phyloP scores from a whole-genome alignment of 148 eudicot genomes.

The Amaranthus palmeri region DNA sequence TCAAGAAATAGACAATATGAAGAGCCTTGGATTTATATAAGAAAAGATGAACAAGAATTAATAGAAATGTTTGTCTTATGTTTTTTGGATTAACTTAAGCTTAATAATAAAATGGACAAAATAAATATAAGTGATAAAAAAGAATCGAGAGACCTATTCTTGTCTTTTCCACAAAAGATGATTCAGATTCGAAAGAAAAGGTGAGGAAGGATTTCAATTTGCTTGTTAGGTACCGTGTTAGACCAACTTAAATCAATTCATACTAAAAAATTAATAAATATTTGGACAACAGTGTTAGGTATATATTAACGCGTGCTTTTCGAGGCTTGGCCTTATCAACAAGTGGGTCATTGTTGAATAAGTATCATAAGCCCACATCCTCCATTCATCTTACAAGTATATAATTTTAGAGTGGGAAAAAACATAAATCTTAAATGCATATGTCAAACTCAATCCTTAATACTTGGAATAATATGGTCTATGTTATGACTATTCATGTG shows the following conservation, averaged over 20 bases:
- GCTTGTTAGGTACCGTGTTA: no score
- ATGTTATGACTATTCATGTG: background rate
- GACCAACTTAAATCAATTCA: no score
- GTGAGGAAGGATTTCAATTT: background rate
- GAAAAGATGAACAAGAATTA: no score
- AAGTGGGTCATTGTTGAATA: conserved; percentile 12
- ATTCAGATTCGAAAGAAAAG: background rate
- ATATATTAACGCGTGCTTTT: background rate
- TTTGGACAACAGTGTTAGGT: conserved; percentile 3
- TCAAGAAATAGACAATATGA: no score
- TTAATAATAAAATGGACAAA: no score
- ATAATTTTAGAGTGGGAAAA: background rate
- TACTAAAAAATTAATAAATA: conserved; percentile 3
- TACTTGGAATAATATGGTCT: conserved; percentile 5
- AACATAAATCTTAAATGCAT: conserved; percentile 1
- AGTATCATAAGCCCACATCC: background rate
- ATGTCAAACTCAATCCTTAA: conserved; percentile 11
- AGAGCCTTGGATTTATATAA: no score
- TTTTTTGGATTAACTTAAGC: no score
- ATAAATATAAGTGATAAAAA: background rate
- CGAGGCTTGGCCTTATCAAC: conserved; percentile 12
- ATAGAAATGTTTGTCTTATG: no score
- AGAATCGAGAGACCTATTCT: background rate
- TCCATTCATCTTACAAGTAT: background rate
- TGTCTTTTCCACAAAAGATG: background rate